Percentiles rank a stretch among this genome's conserved stretches.
These are phyloP conservation scores for Laburnicola sp. DNA, from an alignment of 2,329 filamentous ascomycete species.

Conservation along the genomic window DNA sequence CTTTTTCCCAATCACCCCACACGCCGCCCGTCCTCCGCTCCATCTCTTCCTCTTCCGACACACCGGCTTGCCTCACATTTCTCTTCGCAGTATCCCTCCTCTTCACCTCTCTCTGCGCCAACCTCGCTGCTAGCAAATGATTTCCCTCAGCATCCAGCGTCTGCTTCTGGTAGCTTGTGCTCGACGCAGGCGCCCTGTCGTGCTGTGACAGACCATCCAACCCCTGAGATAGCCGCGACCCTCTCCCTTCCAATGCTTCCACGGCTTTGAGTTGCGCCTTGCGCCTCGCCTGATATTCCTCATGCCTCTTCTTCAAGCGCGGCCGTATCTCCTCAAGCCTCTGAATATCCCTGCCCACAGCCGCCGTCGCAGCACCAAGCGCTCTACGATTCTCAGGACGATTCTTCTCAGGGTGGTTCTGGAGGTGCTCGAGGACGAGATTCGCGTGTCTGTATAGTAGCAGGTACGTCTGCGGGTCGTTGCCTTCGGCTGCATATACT, in stretches of 20 bases:
- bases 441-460: conserved; percentile 87
- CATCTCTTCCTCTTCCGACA: conserved; percentile 61
- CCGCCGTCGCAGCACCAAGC: conserved; percentile 60
- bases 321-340: conserved; percentile 80
- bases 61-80: conserved; percentile 60
- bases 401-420: conserved; percentile 74
- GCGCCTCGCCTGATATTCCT: conserved; percentile 48
- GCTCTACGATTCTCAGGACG: conserved; percentile 61
- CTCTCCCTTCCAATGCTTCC: conserved; percentile 30
- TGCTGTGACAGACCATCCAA: conserved; percentile 28
- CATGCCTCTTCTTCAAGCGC: conserved; percentile 70
- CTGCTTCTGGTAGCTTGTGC: conserved; percentile 31
- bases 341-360: conserved; percentile 66
- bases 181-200: conserved; percentile 16
- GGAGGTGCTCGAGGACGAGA: conserved; percentile 76
- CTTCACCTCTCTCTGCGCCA: conserved; percentile 42
- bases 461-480: conserved; percentile 85
- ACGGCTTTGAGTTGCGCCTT: conserved; percentile 31
- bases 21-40: conserved; percentile 57
- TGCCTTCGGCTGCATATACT: conserved; percentile 82
- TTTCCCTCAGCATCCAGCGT: conserved; percentile 40
- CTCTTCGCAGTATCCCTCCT: conserved; percentile 44
- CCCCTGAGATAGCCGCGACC: conserved; percentile 22
- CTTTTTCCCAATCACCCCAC: conserved; percentile 58
- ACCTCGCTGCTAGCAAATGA: conserved; percentile 36